phyloP scores from a whole-genome alignment of 306 rosid genomes.

The Clitoria ternatea region DNA sequence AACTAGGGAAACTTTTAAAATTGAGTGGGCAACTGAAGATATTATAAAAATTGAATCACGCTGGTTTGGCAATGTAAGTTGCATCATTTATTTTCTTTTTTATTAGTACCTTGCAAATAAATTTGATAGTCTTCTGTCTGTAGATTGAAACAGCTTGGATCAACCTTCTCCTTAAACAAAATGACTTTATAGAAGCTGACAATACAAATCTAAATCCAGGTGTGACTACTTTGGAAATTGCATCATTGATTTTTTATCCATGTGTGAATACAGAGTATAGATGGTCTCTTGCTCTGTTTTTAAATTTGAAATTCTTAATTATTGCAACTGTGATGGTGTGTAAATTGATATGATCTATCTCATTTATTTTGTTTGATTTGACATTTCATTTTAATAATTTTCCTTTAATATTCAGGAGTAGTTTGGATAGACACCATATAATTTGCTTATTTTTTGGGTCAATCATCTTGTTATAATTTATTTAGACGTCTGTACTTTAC shows the following conservation, averaged over 20 bases:
- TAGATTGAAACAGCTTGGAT: slow-evolving; percentile 60
- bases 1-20: slow-evolving; percentile 23
- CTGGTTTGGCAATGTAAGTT: slow-evolving; percentile 47
- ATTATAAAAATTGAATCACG: slow-evolving; percentile 47
- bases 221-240: slow-evolving; percentile 23
- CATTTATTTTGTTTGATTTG: neutral
- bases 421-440: neutral
- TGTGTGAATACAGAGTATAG: neutral
- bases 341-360: neutral
- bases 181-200: slow-evolving; percentile 36
- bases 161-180: slow-evolving; percentile 41
- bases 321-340: neutral
- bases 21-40: slow-evolving; percentile 49
- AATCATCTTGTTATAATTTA: neutral
- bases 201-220: slow-evolving; percentile 50
- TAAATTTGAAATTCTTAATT: neutral
- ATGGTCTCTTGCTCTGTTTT: neutral
- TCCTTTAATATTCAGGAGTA: neutral
- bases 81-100: neutral
- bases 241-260: neutral
- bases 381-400: neutral
- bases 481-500: neutral
- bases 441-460: neutral
- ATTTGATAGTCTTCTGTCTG: slow-evolving; percentile 25
- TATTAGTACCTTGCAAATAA: slow-evolving; percentile 5